These are phyloP conservation scores for Solanum hybrid DNA, from an alignment of 305 asterid species.

Conservation along the genomic window DNA sequence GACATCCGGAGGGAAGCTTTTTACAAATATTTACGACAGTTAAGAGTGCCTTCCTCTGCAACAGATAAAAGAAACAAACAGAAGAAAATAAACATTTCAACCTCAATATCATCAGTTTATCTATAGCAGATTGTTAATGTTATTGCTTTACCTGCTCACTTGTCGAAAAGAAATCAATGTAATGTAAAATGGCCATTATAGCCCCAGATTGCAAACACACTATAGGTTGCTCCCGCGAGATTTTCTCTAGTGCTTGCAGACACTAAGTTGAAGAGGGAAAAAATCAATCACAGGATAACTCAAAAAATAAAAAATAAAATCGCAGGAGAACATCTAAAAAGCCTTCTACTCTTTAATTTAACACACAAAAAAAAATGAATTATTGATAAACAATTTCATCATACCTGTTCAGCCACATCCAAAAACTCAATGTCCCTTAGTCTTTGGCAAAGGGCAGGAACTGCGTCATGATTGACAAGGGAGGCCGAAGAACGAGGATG, in stretches of 20 bases:
- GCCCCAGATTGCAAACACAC: constrained; percentile 94
- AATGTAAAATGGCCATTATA: constrained; percentile 76
- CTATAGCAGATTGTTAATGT: neutral
- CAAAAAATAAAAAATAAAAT: neutral
- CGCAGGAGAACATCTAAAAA: neutral
- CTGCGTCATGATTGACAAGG: constrained; percentile 77
- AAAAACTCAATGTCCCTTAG: constrained; percentile 66
- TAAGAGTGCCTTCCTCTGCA: constrained; percentile 89
- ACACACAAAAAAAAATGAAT: neutral
- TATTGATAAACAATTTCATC: constrained; percentile 9
- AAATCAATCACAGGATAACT: neutral
- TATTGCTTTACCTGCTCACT: constrained; percentile 64
- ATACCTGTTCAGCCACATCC: constrained; percentile 98
- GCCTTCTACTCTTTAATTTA: neutral
- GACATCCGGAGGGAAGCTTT: constrained; percentile 66
- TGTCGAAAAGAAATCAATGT: constrained; percentile 88
- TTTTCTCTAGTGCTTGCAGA: constrained; percentile 85
- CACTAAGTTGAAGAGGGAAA: constrained; percentile 37
- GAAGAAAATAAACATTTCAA: constrained; percentile 13
- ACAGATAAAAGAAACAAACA: constrained; percentile 5
- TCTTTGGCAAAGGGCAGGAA: constrained; percentile 83
- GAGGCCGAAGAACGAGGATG: constrained; percentile 67
- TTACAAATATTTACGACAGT: constrained; percentile 79
- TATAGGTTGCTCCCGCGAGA: constrained; percentile 83
- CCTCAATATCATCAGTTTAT: constrained; percentile 8